Evolutionary conservation across 768 basidiomycete genomes (phyloP), one percentile per base, ranked within the genome.

Genomic region (Mycena albidolilacea): DNA sequence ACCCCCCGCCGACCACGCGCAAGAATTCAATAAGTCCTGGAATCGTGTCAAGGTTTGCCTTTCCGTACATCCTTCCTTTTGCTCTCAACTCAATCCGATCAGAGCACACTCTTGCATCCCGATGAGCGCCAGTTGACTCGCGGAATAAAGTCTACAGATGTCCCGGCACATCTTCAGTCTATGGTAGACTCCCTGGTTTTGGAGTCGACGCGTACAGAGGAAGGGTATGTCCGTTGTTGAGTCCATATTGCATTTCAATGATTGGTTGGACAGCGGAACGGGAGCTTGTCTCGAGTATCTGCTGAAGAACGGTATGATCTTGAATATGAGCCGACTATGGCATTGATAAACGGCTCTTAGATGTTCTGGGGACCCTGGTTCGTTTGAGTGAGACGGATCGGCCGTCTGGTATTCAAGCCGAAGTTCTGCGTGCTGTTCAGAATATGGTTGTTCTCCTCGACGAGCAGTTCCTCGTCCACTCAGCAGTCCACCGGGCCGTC

Each of bases 381-480:
- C 90, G 90, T 73, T 90, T 97, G 37, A 96, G 95, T 78, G 93
- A 97, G 78, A 81, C 88, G 0, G 97, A 98, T 80, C 87, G 93
- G 35, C 97, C 96, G 1, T 89, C 90, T 52, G 97, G 97, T n/a
- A 92, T 96, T 75, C 95, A 97, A 80, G 95, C 93, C 52, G 94
- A 96, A 79, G 95, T 97, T 14, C 87, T 98, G 43, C 90, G 92
- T 37, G 88, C 94, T 1, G 94, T 97, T 15, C 94, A 95, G 76
- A 96, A 96, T 76, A 94, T 98, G 89, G 93, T 98, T 14, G 91
- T 97, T 9, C 88, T 96, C 15, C 87, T 99, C 67, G 96, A 98
- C 72, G 96, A 98, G 79, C 94, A 94, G 75, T 98, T 98, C 78
- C 90, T 98, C 21, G 93, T 97, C 5, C 96, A 97, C 78, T 94